These are phyloP conservation scores for Silene uniflora DNA, from an alignment of 148 eudicot species.

Conservation along the genomic window DNA sequence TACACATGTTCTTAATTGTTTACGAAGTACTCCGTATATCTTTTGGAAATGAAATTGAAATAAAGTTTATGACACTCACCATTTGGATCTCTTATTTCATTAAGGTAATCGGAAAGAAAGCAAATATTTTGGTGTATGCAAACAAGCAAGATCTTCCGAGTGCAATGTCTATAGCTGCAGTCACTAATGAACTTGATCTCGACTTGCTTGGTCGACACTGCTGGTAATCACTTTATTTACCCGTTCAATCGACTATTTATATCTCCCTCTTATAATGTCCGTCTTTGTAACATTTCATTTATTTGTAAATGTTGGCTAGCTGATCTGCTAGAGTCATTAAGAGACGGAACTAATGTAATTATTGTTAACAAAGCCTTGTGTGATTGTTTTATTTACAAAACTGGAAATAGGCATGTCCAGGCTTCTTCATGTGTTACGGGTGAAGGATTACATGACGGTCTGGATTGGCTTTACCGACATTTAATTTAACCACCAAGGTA, in stretches of 20 bases:
- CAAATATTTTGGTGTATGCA: slow-evolving; percentile 42
- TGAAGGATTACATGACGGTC: slow-evolving; percentile 62
- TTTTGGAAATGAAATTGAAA: too few species aligned
- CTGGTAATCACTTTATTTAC: slow-evolving; percentile 12
- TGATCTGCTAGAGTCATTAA: too few species aligned
- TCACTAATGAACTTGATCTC: slow-evolving; percentile 50
- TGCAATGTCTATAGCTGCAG: slow-evolving; percentile 50
- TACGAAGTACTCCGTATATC: too few species aligned
- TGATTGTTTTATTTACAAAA: too few species aligned
- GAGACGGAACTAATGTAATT: neutral
- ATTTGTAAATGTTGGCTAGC: neutral
- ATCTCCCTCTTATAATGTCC: too few species aligned
- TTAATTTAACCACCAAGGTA: slow-evolving; percentile 49
- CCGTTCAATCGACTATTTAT: neutral
- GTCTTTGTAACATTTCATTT: too few species aligned
- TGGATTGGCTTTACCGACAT: slow-evolving; percentile 60
- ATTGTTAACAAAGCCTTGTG: too few species aligned
- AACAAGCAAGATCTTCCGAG: slow-evolving; percentile 66
- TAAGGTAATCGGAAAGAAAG: slow-evolving; percentile 19
- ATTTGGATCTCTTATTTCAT: neutral
- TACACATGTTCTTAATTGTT: too few species aligned
- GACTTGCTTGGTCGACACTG: slow-evolving; percentile 38
- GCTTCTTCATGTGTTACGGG: slow-evolving; percentile 57
- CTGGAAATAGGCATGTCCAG: slow-evolving; percentile 52
- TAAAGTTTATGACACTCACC: neutral